Percentiles rank a stretch among this genome's conserved stretches.
Evolutionary conservation across 495 filamentous ascomycete genomes (phyloP).

Genomic region (Xeromyces bisporus): DNA sequence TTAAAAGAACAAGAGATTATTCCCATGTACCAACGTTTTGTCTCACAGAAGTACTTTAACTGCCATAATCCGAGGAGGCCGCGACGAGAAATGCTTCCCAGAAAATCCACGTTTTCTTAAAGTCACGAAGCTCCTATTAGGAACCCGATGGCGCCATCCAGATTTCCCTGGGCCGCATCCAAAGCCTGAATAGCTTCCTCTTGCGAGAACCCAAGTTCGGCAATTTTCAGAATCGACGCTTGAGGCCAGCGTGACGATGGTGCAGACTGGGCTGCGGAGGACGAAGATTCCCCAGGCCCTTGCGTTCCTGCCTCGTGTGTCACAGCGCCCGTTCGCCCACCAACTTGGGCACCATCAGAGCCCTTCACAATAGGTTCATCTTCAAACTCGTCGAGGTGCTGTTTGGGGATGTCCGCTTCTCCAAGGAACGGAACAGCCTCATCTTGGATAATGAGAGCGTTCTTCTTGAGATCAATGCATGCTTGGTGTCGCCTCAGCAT

Average conservation of each 20-base stretch:
- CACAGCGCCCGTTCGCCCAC: conserved; percentile 69
- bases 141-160: conserved; percentile 72
- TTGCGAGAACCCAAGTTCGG: conserved; percentile 61
- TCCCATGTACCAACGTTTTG: too few species aligned
- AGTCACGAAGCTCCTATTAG: conserved; percentile 35
- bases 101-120: too few species aligned
- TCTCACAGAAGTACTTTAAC: too few species aligned
- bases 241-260: conserved; percentile 23
- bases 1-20: too few species aligned
- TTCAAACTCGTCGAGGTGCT: conserved; percentile 45
- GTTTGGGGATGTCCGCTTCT: conserved; percentile 82
- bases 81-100: too few species aligned
- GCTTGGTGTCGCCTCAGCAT: conserved; percentile 94
- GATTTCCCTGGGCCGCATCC: conserved; percentile 66
- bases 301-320: conserved; percentile 35
- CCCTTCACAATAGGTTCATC: conserved; percentile 78
- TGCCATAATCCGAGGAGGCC: too few species aligned
- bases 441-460: conserved; percentile 70
- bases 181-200: conserved; percentile 65
- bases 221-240: conserved; percentile 42
- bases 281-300: conserved; percentile 10
- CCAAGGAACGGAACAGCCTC: conserved; percentile 78
- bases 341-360: conserved; percentile 69
- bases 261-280: conserved; percentile 5
- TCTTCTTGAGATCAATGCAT: conserved; percentile 67